phyloP scores from a whole-genome alignment of 2,329 filamentous ascomycete species.

The Ceratocystis smalleyi region DNA sequence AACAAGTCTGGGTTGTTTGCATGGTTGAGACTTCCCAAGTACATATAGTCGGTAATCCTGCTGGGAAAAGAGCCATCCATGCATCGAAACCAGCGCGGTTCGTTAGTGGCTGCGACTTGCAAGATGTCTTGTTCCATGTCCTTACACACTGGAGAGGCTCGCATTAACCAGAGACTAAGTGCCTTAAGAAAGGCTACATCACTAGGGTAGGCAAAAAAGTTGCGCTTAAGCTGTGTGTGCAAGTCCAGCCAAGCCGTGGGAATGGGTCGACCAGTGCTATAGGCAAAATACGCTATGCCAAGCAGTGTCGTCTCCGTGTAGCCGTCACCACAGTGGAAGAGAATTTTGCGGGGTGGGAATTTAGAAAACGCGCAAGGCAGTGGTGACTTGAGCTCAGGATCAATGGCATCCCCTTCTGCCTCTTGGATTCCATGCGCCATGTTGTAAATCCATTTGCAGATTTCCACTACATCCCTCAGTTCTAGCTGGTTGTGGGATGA shows the following conservation, averaged over 20 bases:
- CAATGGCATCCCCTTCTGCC: slow-evolving; percentile 1
- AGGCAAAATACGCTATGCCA: slow-evolving; percentile 84
- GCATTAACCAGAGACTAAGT: slow-evolving; percentile 60
- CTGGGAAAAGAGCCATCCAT: slow-evolving; percentile 87
- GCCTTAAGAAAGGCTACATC: slow-evolving; percentile 71
- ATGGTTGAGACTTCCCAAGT: slow-evolving; percentile 81
- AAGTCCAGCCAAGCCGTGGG: slow-evolving; percentile 78
- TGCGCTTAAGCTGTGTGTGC: slow-evolving; percentile 65
- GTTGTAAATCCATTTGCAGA: slow-evolving; percentile 79
- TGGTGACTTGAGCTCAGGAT: slow-evolving; percentile 16
- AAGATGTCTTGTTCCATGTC: slow-evolving; percentile 18
- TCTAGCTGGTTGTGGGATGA: slow-evolving; percentile 72
- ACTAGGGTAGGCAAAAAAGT: slow-evolving; percentile 90
- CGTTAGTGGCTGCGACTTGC: slow-evolving; percentile 30
- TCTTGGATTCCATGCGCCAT: slow-evolving; percentile 49
- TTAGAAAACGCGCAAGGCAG: slow-evolving; percentile 18
- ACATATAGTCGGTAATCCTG: slow-evolving; percentile 83
- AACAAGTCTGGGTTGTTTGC: slow-evolving; percentile 86
- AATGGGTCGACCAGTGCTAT: slow-evolving; percentile 64
- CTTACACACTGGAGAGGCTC: slow-evolving; percentile 44
- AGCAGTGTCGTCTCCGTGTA: slow-evolving; percentile 91
- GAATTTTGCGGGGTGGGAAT: slow-evolving; percentile 45
- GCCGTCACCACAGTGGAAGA: slow-evolving; percentile 88
- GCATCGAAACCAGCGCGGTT: slow-evolving; percentile 66
- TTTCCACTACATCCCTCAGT: slow-evolving; percentile 69